phyloP scores from a whole-genome alignment of 2,329 filamentous ascomycete species.

The Teratosphaeria zuluensis region DNA sequence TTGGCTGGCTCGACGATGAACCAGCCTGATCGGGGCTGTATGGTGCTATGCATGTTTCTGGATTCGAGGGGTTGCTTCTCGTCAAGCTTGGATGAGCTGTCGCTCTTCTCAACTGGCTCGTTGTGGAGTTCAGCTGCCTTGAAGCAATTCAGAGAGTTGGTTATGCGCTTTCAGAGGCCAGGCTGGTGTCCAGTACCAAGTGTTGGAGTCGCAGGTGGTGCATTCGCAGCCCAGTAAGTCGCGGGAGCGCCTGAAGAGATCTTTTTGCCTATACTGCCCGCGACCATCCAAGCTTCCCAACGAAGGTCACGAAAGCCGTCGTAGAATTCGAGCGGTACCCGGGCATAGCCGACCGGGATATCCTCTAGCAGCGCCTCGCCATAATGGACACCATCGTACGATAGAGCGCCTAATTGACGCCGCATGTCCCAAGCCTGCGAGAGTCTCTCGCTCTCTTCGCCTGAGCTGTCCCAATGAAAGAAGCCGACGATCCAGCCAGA shows the following conservation, averaged over 20 bases:
- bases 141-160: too few relatives aligned
- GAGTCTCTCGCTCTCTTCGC: neutral
- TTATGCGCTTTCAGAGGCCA: too few relatives aligned
- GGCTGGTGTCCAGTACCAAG: neutral
- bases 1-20: neutral
- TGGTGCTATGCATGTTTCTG: neutral
- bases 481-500: too few relatives aligned
- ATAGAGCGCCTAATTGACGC: neutral
- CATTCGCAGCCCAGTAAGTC: neutral
- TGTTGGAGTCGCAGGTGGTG: neutral
- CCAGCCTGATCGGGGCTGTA: neutral
- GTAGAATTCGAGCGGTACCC: neutral
- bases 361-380: neutral
- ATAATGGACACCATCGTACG: neutral
- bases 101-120: neutral
- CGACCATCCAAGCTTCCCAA: neutral
- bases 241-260: neutral
- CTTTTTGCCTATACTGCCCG: neutral
- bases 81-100: neutral
- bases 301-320: neutral
- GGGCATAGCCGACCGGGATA: too few relatives aligned
- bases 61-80: neutral
- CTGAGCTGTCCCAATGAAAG: neutral
- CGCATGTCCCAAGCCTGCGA: neutral
- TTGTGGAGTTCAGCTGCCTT: neutral